Evolutionary conservation across 2,329 filamentous ascomycete genomes (phyloP), one percentile per base, ranked within the genome.

Genomic region (Xenosphaeropsis pyriputrescens): DNA sequence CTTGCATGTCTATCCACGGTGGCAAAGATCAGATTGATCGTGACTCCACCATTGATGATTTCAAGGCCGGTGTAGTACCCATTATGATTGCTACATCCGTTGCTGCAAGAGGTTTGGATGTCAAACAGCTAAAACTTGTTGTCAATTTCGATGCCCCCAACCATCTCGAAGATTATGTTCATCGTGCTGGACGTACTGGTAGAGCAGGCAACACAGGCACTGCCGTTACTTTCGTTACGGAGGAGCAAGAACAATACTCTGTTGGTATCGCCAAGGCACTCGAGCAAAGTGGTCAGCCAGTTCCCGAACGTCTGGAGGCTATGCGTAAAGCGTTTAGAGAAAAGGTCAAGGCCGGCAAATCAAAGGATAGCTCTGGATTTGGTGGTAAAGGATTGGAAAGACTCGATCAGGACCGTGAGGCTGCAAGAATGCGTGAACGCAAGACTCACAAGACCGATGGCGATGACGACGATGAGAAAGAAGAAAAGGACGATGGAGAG

Each of bases 71-170:
- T 39, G 74, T 89, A 32, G 75, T 93, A 35, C 88, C 88, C 0
- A 81, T 98, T 40, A 67, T 98, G 53, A 81, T 96, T 52, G 91
- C 91, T 9, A 98, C 91, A 0, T 95, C 89, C 9, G 85, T 98
- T 41, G 91, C 91, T 30, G 91, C 91, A 36, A 83, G 91, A 57
- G 91, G 91, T 43, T 67, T 98, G 31, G 91, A 98, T 56, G 89
- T 98, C 33, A 94, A 95, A 60, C 85, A 93, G 56, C 68, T 98
- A 26, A 95, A 93, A 58, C 70, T 96, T 22, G 91, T 98, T 38
- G 79, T 98, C 61, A 96, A 96, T 60, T 95, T 85, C 55, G 88
- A 95, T 53, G 84, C 81, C 1, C 89, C 88, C 1, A 93, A 93
- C 51, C 88, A 96, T 60, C 61, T 94, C 43, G 91, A 98, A 60